phyloP scores from a whole-genome alignment of 148 eudicot genomes.

The Chenopodium quinoa region DNA sequence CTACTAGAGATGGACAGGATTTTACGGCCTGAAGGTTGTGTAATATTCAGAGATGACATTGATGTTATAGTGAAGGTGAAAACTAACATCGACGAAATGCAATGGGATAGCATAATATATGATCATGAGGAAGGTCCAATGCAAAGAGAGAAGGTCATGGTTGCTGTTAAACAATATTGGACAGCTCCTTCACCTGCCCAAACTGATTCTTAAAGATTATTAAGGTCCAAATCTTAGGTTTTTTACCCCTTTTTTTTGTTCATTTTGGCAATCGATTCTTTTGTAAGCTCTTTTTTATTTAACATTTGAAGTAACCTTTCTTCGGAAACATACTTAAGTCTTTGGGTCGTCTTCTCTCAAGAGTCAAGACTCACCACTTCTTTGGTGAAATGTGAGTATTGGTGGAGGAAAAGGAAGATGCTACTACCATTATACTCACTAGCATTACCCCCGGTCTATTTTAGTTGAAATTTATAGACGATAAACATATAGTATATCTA shows the following conservation, averaged over 20 bases:
- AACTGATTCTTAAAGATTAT: constrained; percentile 22
- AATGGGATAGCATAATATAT: constrained; percentile 59
- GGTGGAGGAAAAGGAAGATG: background rate
- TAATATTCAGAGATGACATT: constrained; percentile 74
- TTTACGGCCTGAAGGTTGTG: constrained; percentile 66
- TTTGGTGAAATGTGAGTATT: no score
- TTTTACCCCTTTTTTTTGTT: background rate
- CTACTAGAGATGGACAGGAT: constrained; percentile 86
- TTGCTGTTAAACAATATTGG: constrained; percentile 87
- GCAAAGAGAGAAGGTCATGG: constrained; percentile 55
- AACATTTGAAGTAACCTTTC: background rate
- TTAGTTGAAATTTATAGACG: no score
- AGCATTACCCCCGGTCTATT: no score
- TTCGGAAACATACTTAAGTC: no score
- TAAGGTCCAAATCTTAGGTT: background rate
- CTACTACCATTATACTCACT: no score
- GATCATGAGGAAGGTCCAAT: constrained; percentile 79
- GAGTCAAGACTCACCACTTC: background rate
- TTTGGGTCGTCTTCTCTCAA: background rate
- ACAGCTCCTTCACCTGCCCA: constrained; percentile 41
- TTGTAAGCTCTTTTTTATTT: background rate
- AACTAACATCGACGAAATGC: constrained; percentile 47
- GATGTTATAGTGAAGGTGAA: constrained; percentile 56
- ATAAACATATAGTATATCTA: no score
- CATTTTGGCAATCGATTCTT: background rate